Evolutionary conservation across 148 eudicot genomes (phyloP).

Genomic region (Chenopodium berlandieri): DNA sequence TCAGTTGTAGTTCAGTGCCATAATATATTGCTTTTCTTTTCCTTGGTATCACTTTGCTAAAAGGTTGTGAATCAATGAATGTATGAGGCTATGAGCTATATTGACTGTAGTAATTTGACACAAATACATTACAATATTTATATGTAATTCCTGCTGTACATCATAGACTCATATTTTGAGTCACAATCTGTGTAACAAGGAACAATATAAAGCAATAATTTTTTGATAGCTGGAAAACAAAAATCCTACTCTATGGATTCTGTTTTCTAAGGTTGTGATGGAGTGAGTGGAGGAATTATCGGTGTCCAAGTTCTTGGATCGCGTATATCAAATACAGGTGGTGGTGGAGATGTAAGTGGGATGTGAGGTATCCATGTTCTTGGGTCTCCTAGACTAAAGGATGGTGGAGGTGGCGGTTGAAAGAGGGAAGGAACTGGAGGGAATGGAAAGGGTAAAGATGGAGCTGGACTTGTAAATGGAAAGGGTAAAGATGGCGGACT

Average conservation of each 20-base stretch:
- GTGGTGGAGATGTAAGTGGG: slow-evolving; percentile 28
- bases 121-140: slow-evolving; percentile 15
- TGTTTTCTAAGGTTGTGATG: slow-evolving; percentile 22
- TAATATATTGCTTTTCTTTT: not conserved
- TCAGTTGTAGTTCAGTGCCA: not conserved
- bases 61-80: not conserved
- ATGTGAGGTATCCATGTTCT: slow-evolving; percentile 33
- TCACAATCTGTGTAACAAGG: slow-evolving; percentile 15
- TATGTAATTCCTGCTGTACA: slow-evolving; percentile 28
- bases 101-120: slow-evolving; percentile 12
- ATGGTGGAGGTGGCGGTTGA: slow-evolving; percentile 20
- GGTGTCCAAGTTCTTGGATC: slow-evolving; percentile 47
- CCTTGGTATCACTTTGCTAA: not conserved
- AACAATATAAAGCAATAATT: slow-evolving; percentile 17
- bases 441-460: slow-evolving; percentile 27
- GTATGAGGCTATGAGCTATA: not conserved
- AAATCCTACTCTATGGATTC: slow-evolving; percentile 19
- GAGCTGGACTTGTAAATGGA: slow-evolving; percentile 26
- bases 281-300: slow-evolving; percentile 30
- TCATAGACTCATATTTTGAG: slow-evolving; percentile 10
- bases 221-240: not conserved
- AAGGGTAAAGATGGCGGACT: slow-evolving; percentile 26
- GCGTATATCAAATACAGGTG: slow-evolving; percentile 33
- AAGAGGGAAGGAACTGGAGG: slow-evolving; percentile 16
- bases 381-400: slow-evolving; percentile 30